Conservation (phyloP, 1,284 basidiomycete genomes). For the Fomitopsis palustris region DNA sequence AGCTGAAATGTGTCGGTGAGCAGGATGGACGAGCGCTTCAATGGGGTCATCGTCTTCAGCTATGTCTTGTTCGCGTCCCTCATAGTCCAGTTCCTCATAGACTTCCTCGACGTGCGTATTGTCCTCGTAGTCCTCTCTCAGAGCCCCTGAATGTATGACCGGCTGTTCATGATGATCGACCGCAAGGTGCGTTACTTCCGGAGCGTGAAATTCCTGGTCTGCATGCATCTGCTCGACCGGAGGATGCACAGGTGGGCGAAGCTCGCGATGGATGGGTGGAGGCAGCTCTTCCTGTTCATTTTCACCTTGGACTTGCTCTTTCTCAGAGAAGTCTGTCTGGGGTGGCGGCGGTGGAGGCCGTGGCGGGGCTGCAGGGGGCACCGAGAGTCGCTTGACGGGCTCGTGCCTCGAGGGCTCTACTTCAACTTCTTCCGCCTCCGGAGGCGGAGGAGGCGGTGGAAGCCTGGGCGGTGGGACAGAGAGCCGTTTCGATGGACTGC, state of each 20-base stretch:
- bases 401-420: neutral
- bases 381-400: neutral
- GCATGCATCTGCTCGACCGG: neutral
- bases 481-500: neutral
- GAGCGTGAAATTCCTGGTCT: neutral
- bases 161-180: constrained; percentile 9
- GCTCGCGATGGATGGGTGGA: constrained; percentile 1
- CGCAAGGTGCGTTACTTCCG: constrained; percentile 5
- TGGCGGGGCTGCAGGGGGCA: neutral
- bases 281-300: neutral
- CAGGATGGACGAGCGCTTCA: neutral
- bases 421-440: neutral
- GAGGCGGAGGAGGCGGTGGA: neutral
- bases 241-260: neutral
- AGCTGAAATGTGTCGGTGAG: neutral
- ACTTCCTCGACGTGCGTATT: constrained; percentile 7
- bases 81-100: neutral
- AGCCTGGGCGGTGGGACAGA: neutral
- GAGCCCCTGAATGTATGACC: neutral
- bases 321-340: neutral
- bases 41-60: neutral
- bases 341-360: neutral
- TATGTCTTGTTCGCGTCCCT: neutral
- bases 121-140: constrained; percentile 11
- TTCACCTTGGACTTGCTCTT: neutral